Conservation (phyloP, 345 rosid genomes). For the Dipteronia dyeriana region DNA sequence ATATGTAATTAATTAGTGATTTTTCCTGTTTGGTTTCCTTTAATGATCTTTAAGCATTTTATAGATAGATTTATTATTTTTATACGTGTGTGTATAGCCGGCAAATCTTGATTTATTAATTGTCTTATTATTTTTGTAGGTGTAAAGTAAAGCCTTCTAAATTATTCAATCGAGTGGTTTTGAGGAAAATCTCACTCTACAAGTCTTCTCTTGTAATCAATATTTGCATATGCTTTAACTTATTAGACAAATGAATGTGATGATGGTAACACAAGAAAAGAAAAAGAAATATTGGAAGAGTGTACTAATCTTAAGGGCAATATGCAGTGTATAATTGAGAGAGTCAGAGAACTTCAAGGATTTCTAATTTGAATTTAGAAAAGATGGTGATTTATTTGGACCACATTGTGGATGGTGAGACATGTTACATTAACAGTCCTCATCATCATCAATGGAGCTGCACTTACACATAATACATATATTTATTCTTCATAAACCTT, state of each 20-base stretch:
- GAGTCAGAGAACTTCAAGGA: slow-evolving; percentile 32
- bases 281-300: not conserved
- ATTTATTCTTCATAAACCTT: not conserved
- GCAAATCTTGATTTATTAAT: not conserved
- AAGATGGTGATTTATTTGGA: slow-evolving; percentile 27
- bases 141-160: no score
- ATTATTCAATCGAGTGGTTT: not conserved
- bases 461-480: not conserved
- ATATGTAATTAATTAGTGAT: not conserved
- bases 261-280: not conserved
- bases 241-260: not conserved
- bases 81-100: not conserved
- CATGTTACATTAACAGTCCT: not conserved
- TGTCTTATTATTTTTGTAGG: no score
- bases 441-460: slow-evolving; percentile 15
- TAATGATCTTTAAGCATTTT: no score
- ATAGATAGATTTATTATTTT: no score
- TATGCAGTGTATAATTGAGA: not conserved
- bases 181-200: not conserved
- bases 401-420: slow-evolving; percentile 36
- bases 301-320: not conserved
- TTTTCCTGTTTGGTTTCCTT: no score
- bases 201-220: not conserved
- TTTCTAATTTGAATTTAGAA: slow-evolving; percentile 27
- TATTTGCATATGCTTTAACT: not conserved